Evolutionary conservation across 306 rosid species (phyloP).

Genomic region (Cucumis melo): DNA sequence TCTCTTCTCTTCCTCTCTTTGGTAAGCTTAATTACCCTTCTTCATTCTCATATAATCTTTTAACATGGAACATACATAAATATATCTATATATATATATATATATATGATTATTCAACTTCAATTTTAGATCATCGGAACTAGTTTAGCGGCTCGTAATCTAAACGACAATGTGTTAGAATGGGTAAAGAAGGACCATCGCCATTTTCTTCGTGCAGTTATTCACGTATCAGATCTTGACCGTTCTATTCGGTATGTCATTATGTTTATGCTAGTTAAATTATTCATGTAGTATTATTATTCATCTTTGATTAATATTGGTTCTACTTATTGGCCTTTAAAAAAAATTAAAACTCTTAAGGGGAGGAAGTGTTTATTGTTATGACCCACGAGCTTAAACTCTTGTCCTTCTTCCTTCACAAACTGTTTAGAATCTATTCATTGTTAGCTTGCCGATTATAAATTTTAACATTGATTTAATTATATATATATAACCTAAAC

Average conservation of each 20-base stretch:
- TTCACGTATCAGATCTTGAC: not conserved
- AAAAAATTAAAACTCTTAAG: no score
- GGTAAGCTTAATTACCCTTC: not conserved
- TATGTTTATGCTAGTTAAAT: not conserved
- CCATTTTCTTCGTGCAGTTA: not conserved
- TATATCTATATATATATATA: no score
- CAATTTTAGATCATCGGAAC: not conserved
- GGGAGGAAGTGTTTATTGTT: no score
- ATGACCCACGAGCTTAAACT: no score
- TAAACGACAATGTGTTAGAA: not conserved
- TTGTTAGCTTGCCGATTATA: no score
- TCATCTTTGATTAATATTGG: no score
- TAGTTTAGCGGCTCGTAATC: not conserved
- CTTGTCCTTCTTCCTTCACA: no score
- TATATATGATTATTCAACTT: not conserved
- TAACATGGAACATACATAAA: not conserved
- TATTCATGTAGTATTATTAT: no score
- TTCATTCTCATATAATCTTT: not conserved
- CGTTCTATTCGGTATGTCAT: not conserved
- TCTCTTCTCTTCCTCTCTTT: not conserved
- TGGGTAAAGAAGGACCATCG: conserved; percentile 3
- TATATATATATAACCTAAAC: no score
- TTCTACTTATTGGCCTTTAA: no score
- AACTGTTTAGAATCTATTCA: no score
- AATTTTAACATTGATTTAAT: no score